Evolutionary conservation across 441 rosid species (phyloP).

Genomic region (Euphorbia celastroides): DNA sequence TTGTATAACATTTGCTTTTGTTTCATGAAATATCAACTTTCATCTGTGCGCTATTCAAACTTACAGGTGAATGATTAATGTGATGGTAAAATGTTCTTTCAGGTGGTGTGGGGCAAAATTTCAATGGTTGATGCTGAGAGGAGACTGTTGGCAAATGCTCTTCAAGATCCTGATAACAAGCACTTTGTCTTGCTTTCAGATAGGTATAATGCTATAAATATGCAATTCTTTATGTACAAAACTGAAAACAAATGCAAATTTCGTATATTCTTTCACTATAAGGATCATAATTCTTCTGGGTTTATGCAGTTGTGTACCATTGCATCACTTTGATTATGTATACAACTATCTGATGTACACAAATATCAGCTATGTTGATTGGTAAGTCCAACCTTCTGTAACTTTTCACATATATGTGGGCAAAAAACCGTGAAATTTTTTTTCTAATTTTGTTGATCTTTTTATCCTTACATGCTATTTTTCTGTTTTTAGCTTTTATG

Average conservation of each 20-base stretch:
- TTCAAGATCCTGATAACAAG: constrained; percentile 82
- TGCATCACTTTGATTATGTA: constrained; percentile 77
- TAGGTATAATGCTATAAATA: constrained; percentile 35
- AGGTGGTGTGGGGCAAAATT: constrained; percentile 94
- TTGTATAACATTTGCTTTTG: not conserved
- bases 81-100: constrained; percentile 12
- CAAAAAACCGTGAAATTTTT: not conserved
- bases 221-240: not conserved
- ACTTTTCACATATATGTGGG: too few species aligned
- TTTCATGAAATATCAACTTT: not conserved
- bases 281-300: constrained; percentile 17
- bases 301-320: constrained; percentile 74
- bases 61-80: not conserved
- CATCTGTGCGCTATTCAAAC: not conserved
- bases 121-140: constrained; percentile 99
- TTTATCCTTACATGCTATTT: too few species aligned
- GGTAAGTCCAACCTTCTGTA: constrained; percentile 36
- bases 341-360: constrained; percentile 73
- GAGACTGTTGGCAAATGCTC: constrained; percentile 79
- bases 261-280: not conserved
- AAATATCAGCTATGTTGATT: constrained; percentile 80
- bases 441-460: constrained; percentile 10
- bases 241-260: not conserved
- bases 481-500: constrained; percentile 63
- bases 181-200: constrained; percentile 97